Percentiles rank a stretch among this genome's conserved stretches.
phyloP scores from a whole-genome alignment of 23 red algal genomes.

The Gracilaria domingensis region DNA sequence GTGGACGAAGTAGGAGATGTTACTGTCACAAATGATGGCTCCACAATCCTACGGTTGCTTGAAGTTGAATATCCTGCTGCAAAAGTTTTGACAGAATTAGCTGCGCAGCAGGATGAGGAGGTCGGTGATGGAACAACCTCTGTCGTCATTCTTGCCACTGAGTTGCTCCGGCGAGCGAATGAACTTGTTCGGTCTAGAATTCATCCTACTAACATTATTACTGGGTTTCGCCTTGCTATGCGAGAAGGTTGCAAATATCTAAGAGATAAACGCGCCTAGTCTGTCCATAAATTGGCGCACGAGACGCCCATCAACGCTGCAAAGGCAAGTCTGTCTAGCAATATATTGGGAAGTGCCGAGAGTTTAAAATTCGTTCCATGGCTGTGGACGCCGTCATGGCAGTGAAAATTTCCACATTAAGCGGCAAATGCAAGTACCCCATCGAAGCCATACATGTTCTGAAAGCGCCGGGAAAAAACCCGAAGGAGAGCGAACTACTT shows the following conservation, averaged over 20 bases:
- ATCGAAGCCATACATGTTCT: conserved; percentile 93
- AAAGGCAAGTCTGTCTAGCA: conserved; percentile 81
- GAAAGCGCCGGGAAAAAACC: conserved; percentile 87
- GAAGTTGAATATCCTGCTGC: conserved; percentile 97
- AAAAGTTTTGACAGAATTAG: conserved; percentile 90
- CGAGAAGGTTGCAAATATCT: conserved; percentile 94
- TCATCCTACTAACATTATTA: conserved; percentile 95
- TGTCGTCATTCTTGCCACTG: conserved; percentile 94
- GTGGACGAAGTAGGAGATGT: conserved; percentile 98
- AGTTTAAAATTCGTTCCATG: conserved; percentile 83
- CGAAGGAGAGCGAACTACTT: conserved; percentile 84
- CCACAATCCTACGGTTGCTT: conserved; percentile 87
- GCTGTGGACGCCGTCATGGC: conserved; percentile 96
- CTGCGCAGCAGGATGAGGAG: conserved; percentile 94
- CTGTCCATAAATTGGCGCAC: conserved; percentile 85
- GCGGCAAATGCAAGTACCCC: conserved; percentile 78
- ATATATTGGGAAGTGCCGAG: conserved; percentile 88
- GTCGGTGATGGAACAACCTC: conserved; percentile 97
- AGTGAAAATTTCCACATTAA: conserved; percentile 63
- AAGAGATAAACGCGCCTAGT: conserved; percentile 73
- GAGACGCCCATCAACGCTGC: conserved; percentile 91
- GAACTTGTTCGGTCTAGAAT: conserved; percentile 86
- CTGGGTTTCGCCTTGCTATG: conserved; percentile 93
- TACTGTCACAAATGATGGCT: conserved; percentile 95
- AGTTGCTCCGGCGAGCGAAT: conserved; percentile 89